Conservation (phyloP, 257 asterid species). For the Nicotiana attenuata region DNA sequence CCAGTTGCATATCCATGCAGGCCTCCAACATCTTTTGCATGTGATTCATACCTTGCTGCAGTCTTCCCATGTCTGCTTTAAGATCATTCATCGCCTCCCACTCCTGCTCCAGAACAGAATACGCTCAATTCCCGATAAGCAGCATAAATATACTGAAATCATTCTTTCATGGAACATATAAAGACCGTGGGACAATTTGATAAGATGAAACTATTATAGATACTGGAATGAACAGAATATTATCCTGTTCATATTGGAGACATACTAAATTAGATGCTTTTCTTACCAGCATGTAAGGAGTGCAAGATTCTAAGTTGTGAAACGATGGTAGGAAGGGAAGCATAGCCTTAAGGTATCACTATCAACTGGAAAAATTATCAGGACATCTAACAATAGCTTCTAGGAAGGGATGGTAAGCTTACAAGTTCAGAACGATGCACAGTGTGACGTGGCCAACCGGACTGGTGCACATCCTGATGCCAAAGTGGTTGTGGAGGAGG, state of each 20-base stretch:
- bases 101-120: conserved; percentile 39
- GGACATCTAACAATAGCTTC: neutral
- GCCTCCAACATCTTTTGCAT: conserved; percentile 98
- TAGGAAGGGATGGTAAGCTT: conserved; percentile 23
- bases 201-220: neutral
- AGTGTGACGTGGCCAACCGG: conserved; percentile 76
- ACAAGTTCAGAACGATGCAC: conserved; percentile 80
- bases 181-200: neutral
- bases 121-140: neutral
- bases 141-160: neutral
- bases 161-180: neutral
- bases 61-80: conserved; percentile 66
- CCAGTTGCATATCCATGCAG: conserved; percentile 98
- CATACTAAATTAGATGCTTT: neutral
- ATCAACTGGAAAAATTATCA: neutral
- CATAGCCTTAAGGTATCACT: neutral
- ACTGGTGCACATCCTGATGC: conserved; percentile 74
- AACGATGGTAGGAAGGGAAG: too few relatives aligned
- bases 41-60: conserved; percentile 90
- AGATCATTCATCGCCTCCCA: conserved; percentile 85
- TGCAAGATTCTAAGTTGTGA: neutral
- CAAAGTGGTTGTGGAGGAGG: conserved; percentile 91
- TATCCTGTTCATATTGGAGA: neutral
- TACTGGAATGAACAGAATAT: conserved; percentile 1
- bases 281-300: neutral